Evolutionary conservation across 106 monocot genomes (phyloP), one percentile per base, ranked within the genome.

Genomic region (Cymbidium sinense): DNA sequence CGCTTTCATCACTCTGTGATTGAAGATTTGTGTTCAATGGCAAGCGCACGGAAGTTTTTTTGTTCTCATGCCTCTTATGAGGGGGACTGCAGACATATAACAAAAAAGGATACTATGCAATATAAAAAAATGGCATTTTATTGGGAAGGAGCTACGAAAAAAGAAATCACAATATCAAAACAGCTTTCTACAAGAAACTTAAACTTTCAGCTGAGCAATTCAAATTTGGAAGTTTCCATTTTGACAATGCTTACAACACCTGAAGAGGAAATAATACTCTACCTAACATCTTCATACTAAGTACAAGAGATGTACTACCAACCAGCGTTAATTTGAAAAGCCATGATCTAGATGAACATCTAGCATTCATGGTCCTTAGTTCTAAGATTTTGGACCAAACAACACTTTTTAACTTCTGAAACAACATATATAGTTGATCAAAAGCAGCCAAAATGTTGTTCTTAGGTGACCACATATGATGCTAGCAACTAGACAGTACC

Each of bases 71-170:
- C 70, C 78, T 87, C 76, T 64, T 89, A 18, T 51, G 64, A 72
- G 81, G 78, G 35, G 85, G 85, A 76, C 90, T 90, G 85, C 87
- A 87, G 15, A 34, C 17, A 79, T 39, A 13, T 10, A 71, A 39
- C 37, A 20, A 37, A 36, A 20, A 71, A 71, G 20, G 30, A 71
- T 71, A 4, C 3, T 13, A 71, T 21, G 71, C 39, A 25, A 71
- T 21, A 13, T 39, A 36, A 71, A 36, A n/a, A 35, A 37, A 21
- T 33, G 15, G 21, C 4, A 71, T 71, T 39, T 39, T 71, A 67
- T 67, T 39, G 37, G 8, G 37, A 21, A n/a, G n/a, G 37, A 71
- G 71, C 71, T 0, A 37, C 37, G 20, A 37, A 37, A 70, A 71
- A 39, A 37, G 17, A 20, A 37, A 36, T 18, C 34, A 71, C 34